Base-by-base conservation (phyloP, 208 protist genomes). In the Trypanosoma congolense region DNA sequence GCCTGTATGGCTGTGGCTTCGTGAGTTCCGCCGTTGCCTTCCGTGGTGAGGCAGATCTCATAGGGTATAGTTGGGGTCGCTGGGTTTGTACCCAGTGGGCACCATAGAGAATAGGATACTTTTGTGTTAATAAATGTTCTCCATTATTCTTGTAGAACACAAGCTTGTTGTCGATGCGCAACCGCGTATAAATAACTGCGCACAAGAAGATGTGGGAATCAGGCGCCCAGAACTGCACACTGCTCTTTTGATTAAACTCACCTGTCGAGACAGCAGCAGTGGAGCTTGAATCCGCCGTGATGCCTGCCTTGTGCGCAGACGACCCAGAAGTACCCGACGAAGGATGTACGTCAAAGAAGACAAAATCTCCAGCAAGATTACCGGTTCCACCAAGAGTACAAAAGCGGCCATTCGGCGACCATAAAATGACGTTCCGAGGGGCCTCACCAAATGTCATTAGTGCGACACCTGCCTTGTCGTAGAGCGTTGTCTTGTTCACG, bases 221-320 rank as follows among this genome's bases (percentile, higher is more conserved):
- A 10, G 86, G 86, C 0, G 80, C 83, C 83, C 86, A 93, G 19
- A 22, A 62, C 56, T 86, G 73, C 30, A 89, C 74, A 65, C 82
- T 90, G 68, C 82, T 87, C 74, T 93, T 93, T 61, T 93, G 79
- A 55, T 87, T 88, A 43, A 93, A 77, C 49, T 80, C 74, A 22
- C 86, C 86, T 1, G 67, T 79, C 61, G 64, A 74, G 14, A 71
- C 33, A 10, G 80, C 66, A 4, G 67, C 19, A n/a, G 47, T 33
- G 18, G 54, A 59, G 2, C 21, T 43, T 6, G 44, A 24, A 21
- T 41, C 31, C n/a, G 55, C 35, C 19, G 38, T 16, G 12, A 36
- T 2, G 28, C 18, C 5, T 46, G 24, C 21, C 16, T 35, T 46
- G n/a, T 38, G 31, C 4, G 6, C 18, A 8, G 35, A 8, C 14